phyloP scores from a whole-genome alignment of 805 yeast species.

The Yarrowia sp. region DNA sequence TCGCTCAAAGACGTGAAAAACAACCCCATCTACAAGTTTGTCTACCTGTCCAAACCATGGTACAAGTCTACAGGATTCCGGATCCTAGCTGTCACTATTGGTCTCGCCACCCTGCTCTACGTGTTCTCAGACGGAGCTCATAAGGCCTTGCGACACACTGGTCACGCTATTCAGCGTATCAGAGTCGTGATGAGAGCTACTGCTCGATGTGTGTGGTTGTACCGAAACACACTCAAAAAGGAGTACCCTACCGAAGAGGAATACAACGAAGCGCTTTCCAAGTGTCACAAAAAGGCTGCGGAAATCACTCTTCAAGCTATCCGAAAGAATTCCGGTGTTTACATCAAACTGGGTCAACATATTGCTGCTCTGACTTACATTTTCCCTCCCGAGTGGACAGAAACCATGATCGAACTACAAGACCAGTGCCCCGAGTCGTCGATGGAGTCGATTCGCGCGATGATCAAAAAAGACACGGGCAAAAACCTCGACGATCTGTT shows the following conservation, averaged over 20 bases:
- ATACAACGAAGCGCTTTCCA: constrained; percentile 50
- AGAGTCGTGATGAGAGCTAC: constrained; percentile 50
- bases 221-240: constrained; percentile 53
- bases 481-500: constrained; percentile 58
- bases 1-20: background rate
- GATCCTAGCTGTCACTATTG: background rate
- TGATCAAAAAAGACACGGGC: constrained; percentile 71
- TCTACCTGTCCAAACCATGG: constrained; percentile 17
- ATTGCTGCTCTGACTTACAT: constrained; percentile 87
- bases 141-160: constrained; percentile 29
- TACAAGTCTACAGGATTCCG: background rate
- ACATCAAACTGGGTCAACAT: constrained; percentile 93
- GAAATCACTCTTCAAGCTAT: constrained; percentile 71
- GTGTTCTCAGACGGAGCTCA: constrained; percentile 17
- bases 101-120: background rate
- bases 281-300: constrained; percentile 77
- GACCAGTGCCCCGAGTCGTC: constrained; percentile 85
- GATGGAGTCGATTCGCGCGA: constrained; percentile 57
- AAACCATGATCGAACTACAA: constrained; percentile 87
- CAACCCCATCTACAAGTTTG: constrained; percentile 25
- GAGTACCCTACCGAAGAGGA: constrained; percentile 46
- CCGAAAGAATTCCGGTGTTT: constrained; percentile 85
- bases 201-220: constrained; percentile 64
- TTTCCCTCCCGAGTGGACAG: constrained; percentile 92
- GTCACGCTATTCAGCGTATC: constrained; percentile 33